phyloP scores from a whole-genome alignment of 2,329 filamentous ascomycete genomes.

The Neopestalotiopsis rosae region DNA sequence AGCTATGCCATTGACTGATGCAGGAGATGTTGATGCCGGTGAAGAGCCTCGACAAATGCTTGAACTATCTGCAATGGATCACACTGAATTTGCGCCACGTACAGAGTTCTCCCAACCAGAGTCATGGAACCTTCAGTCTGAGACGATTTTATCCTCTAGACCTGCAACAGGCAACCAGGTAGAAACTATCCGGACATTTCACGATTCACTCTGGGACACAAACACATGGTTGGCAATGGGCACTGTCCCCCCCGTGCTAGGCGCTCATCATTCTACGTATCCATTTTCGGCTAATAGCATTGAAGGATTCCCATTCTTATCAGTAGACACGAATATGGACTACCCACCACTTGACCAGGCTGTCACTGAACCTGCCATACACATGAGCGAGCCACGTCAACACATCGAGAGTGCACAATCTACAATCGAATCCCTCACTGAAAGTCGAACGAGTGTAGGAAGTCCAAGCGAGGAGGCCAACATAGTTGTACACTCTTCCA shows the following conservation, averaged over 20 bases:
- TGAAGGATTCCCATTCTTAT: background rate
- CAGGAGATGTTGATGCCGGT: background rate
- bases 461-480: background rate
- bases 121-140: no score
- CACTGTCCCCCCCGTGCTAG: no score
- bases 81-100: background rate
- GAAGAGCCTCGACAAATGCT: background rate
- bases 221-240: no score
- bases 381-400: background rate
- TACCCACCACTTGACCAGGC: background rate
- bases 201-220: no score
- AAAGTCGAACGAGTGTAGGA: background rate
- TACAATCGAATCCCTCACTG: background rate
- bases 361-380: background rate
- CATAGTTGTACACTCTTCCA: background rate
- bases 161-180: no score
- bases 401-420: background rate
- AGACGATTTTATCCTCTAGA: no score
- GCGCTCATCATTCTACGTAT: no score
- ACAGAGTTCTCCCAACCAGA: background rate
- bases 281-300: background rate
- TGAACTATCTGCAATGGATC: background rate
- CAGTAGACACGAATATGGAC: background rate
- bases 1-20: background rate
- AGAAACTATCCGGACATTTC: no score